Percentiles rank a stretch among this genome's conserved stretches.
phyloP scores from a whole-genome alignment of 768 basidiomycete species.

The Roridomyces roridus region DNA sequence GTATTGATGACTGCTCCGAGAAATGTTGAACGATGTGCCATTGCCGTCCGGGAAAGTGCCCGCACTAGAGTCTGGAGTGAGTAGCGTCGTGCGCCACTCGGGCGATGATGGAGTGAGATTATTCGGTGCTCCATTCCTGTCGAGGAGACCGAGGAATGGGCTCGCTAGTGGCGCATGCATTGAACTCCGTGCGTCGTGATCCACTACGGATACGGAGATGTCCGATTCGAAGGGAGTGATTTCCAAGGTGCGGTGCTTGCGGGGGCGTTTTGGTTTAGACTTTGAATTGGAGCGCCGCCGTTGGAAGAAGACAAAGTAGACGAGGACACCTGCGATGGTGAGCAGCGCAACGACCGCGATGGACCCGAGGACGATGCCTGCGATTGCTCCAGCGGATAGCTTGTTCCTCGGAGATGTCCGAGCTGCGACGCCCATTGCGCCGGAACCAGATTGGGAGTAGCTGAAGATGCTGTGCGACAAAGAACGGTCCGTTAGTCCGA shows the following conservation, averaged over 20 bases:
- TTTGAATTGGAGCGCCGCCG: no score
- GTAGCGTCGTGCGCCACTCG: slow-evolving; percentile 13
- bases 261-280: background rate
- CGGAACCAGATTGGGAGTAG: slow-evolving; percentile 15
- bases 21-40: slow-evolving; percentile 7
- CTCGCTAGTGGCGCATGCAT: no score
- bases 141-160: background rate
- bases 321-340: slow-evolving; percentile 21
- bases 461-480: slow-evolving; percentile 25
- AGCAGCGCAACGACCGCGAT: slow-evolving; percentile 26
- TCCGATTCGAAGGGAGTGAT: background rate
- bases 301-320: slow-evolving; percentile 3
- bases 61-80: background rate
- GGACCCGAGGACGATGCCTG: slow-evolving; percentile 16
- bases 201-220: no score
- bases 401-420: slow-evolving; percentile 1
- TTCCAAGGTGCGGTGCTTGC: background rate
- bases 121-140: background rate
- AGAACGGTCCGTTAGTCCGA: no score
- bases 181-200: no score
- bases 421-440: slow-evolving; percentile 26
- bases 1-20: background rate
- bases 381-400: slow-evolving; percentile 24
- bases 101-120: background rate
- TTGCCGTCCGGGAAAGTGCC: slow-evolving; percentile 14